Conservation (phyloP, 768 basidiomycete species). For the Lactifluus echinatus region DNA sequence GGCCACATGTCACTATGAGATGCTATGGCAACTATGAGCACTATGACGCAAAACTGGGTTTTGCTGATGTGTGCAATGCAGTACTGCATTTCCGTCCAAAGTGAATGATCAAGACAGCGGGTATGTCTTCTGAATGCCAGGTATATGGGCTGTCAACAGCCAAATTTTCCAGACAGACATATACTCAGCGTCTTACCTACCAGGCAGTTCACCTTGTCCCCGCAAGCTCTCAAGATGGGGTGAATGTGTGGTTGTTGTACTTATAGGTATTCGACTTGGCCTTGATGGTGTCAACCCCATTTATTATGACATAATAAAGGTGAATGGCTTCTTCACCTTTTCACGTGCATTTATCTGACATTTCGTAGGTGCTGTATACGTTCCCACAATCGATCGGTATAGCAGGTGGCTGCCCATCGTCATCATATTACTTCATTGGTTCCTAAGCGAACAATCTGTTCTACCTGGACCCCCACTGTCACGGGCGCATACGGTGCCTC, state of each 20-base stretch:
- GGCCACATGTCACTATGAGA: no score
- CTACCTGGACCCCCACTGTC: slow-evolving; percentile 75
- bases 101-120: no score
- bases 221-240: slow-evolving; percentile 50
- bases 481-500: no score
- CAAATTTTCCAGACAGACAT: slow-evolving; percentile 82
- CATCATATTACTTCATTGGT: slow-evolving; percentile 96
- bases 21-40: no score
- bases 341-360: not conserved
- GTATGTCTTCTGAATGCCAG: no score
- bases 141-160: slow-evolving; percentile 79
- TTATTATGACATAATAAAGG: slow-evolving; percentile 83
- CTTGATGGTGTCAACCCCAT: slow-evolving; percentile 92
- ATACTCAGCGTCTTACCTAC: slow-evolving; percentile 54
- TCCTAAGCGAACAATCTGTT: slow-evolving; percentile 82
- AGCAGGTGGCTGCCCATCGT: slow-evolving; percentile 92
- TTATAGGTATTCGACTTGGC: slow-evolving; percentile 82
- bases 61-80: no score
- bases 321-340: slow-evolving; percentile 23
- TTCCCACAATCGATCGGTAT: slow-evolving; percentile 96
- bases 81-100: no score
- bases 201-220: slow-evolving; percentile 25
- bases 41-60: no score
- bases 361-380: slow-evolving; percentile 70
- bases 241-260: slow-evolving; percentile 70